Evolutionary conservation across 2,329 filamentous ascomycete species (phyloP).

Genomic region (Harringtonia aguacate): DNA sequence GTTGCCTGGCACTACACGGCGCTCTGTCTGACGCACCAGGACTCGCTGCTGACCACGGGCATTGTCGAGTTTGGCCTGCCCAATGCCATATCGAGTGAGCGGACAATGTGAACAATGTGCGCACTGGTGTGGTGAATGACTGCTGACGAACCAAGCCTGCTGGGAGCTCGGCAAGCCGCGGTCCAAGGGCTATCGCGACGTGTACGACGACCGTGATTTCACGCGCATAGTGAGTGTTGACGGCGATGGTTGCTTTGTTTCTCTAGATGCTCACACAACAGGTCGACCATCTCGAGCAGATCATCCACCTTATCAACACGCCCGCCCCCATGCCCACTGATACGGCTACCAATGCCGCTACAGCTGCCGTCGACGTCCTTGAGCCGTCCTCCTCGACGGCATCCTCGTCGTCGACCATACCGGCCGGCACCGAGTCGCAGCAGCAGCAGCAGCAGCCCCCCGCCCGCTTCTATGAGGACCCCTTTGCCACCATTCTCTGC

Average conservation of each 20-base stretch:
- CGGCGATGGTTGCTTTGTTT: too few relatives aligned
- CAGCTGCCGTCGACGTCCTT: too few relatives aligned
- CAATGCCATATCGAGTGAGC: neutral
- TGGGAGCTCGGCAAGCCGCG: slow-evolving; percentile 1
- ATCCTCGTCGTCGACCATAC: neutral
- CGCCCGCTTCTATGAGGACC: neutral
- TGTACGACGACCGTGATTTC: neutral
- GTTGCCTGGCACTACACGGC: neutral
- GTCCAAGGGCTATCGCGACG: neutral
- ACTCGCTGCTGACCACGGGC: neutral
- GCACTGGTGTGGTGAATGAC: too few relatives aligned
- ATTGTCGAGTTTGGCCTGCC: neutral
- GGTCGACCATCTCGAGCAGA: slow-evolving; percentile 1
- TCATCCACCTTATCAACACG: neutral
- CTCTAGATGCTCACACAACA: too few relatives aligned
- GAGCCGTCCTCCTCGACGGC: too few relatives aligned
- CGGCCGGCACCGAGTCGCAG: too few relatives aligned
- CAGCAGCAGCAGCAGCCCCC: too few relatives aligned
- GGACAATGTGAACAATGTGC: too few relatives aligned
- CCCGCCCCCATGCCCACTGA: too few relatives aligned
- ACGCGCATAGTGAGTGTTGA: too few relatives aligned
- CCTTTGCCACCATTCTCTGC: neutral
- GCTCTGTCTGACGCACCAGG: neutral
- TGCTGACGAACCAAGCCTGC: too few relatives aligned
- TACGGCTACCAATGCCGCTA: too few relatives aligned